A percentile compares a stretch with the other conserved stretches of the same genome.
phyloP scores from a whole-genome alignment of 768 basidiomycete genomes.

The Hypsizygus marmoreus region DNA sequence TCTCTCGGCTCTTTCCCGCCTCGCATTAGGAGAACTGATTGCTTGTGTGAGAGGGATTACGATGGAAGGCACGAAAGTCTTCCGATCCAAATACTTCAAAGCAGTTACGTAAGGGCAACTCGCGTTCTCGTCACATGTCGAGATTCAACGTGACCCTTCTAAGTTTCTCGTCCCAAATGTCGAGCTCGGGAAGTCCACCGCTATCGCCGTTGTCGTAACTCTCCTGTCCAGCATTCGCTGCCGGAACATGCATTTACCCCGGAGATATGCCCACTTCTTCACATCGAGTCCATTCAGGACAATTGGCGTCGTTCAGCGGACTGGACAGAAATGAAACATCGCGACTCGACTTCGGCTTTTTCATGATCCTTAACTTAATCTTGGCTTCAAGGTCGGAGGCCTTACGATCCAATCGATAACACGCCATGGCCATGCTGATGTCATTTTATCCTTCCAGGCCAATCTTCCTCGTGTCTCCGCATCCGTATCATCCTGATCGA shows the following conservation, averaged over 20 bases:
- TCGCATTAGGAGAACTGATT: slow-evolving; percentile 44
- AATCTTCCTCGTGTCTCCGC: background rate
- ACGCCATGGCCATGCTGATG: slow-evolving; percentile 3
- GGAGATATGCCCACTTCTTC: too few relatives aligned
- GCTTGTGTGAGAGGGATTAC: slow-evolving; percentile 50
- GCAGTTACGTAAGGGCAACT: slow-evolving; percentile 14
- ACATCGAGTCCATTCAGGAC: too few relatives aligned
- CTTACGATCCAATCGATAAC: slow-evolving; percentile 7
- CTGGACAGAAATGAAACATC: too few relatives aligned
- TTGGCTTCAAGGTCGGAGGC: slow-evolving; percentile 6
- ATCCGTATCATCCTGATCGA: slow-evolving; percentile 1
- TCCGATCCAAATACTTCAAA: slow-evolving; percentile 13
- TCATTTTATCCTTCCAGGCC: background rate
- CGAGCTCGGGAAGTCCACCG: too few relatives aligned
- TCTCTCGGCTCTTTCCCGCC: slow-evolving; percentile 50
- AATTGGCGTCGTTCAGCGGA: too few relatives aligned
- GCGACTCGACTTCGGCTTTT: too few relatives aligned
- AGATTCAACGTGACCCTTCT: too few relatives aligned
- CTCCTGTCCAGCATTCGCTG: too few relatives aligned
- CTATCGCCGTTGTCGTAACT: too few relatives aligned
- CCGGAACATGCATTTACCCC: too few relatives aligned
- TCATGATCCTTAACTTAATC: background rate
- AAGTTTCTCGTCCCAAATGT: too few relatives aligned
- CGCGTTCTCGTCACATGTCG: background rate
- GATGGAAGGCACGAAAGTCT: slow-evolving; percentile 22